Percentiles rank a stretch among this genome's conserved stretches.
Evolutionary conservation across 306 rosid genomes (phyloP).

Genomic region (Gastrolobium bilobum): DNA sequence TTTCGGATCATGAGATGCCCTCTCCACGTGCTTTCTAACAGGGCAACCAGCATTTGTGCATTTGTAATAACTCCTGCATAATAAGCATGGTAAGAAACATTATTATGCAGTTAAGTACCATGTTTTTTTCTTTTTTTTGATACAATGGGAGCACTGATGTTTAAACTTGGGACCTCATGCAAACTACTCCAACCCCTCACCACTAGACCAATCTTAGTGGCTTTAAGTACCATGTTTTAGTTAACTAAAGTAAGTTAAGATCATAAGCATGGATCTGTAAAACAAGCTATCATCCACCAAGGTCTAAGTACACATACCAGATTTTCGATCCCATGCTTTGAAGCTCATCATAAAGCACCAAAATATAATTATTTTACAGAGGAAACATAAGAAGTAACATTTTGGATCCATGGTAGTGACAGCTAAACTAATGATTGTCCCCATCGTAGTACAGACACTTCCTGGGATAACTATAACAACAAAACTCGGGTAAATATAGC

Average conservation of each 20-base stretch:
- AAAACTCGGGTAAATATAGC: background rate
- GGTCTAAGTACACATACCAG: background rate
- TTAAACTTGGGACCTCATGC: too few relatives aligned
- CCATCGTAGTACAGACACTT: background rate
- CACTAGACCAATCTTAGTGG: too few relatives aligned
- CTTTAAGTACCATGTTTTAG: background rate
- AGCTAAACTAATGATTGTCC: background rate
- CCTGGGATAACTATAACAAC: constrained; percentile 23
- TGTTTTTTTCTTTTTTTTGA: background rate
- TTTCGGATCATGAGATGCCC: constrained; percentile 98
- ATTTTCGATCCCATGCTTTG: background rate
- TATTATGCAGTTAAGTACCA: constrained; percentile 15
- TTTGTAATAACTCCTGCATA: constrained; percentile 95
- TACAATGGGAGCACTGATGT: too few relatives aligned
- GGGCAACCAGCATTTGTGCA: constrained; percentile 97
- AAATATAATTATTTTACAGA: background rate
- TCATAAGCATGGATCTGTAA: constrained; percentile 9
- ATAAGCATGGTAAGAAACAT: constrained; percentile 44
- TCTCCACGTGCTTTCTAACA: constrained; percentile 95
- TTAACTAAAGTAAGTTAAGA: background rate
- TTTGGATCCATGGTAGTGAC: constrained; percentile 1
- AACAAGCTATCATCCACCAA: background rate
- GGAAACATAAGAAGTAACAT: background rate
- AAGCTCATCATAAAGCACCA: background rate
- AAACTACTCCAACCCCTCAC: too few relatives aligned